A percentile compares a stretch with the other conserved stretches of the same genome.
Evolutionary conservation across 2,329 filamentous ascomycete species (phyloP).

Genomic region (Cephalotrichum gorgonifer): DNA sequence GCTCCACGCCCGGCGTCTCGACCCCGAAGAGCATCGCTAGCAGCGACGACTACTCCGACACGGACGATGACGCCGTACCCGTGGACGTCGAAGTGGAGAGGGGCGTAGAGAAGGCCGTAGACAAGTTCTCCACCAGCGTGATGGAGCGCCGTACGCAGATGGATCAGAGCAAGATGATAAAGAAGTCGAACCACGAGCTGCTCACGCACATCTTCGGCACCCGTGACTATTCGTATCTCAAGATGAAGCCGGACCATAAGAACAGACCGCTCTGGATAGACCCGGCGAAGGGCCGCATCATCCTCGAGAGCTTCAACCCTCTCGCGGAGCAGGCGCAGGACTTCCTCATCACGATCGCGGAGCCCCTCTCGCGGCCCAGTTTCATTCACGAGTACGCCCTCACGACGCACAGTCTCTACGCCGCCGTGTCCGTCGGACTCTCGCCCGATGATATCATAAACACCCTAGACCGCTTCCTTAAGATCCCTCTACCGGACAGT

Average conservation of each 20-base stretch:
- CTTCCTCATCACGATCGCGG: constrained; percentile 90
- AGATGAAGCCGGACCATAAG: constrained; percentile 78
- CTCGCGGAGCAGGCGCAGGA: constrained; percentile 81
- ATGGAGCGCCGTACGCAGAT: constrained; percentile 13
- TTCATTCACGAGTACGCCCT: constrained; percentile 91
- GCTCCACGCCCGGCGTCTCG: constrained; percentile 50
- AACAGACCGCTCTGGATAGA: constrained; percentile 93
- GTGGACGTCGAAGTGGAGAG: constrained; percentile 42
- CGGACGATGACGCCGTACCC: constrained; percentile 32
- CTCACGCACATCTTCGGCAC: constrained; percentile 35
- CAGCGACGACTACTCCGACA: constrained; percentile 33
- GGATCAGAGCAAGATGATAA: constrained; percentile 36
- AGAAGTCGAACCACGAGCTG: constrained; percentile 25
- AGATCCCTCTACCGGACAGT: constrained; percentile 73
- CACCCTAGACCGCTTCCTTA: constrained; percentile 78
- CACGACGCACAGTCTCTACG: constrained; percentile 87
- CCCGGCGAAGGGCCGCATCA: constrained; percentile 74
- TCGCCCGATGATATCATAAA: constrained; percentile 83
- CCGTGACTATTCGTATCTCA: constrained; percentile 70
- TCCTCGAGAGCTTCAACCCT: constrained; percentile 88
- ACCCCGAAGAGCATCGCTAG: constrained; percentile 50
- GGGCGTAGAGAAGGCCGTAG: constrained; percentile 46
- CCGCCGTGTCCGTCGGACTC: constrained; percentile 89
- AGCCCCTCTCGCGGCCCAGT: constrained; percentile 80
- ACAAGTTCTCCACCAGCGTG: constrained; percentile 38